phyloP scores from a whole-genome alignment of 768 basidiomycete genomes.

The Chalciporus chontae region DNA sequence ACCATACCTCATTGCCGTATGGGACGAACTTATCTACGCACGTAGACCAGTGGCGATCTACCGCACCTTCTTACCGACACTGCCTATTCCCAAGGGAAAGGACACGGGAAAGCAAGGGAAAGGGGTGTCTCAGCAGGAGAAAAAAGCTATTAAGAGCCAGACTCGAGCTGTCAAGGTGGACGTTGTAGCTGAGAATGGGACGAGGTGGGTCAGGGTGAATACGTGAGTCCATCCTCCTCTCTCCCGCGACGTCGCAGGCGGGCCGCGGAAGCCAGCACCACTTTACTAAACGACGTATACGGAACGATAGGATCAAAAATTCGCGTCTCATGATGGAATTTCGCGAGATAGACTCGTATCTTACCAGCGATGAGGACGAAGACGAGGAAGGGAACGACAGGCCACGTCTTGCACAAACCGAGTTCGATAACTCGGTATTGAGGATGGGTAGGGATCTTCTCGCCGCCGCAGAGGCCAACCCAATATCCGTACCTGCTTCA shows the following conservation, averaged over 20 bases:
- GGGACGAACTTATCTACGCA: constrained; percentile 71
- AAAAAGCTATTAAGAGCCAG: neutral
- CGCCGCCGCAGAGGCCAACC: constrained; percentile 58
- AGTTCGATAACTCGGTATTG: constrained; percentile 72
- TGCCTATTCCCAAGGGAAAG: neutral
- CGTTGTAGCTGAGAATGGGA: constrained; percentile 71
- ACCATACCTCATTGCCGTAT: constrained; percentile 76
- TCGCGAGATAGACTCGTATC: constrained; percentile 78
- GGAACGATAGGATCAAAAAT: constrained; percentile 65
- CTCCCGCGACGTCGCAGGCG: neutral
- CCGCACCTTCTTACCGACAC: constrained; percentile 40
- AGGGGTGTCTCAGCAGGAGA: neutral
- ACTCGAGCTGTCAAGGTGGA: constrained; percentile 62
- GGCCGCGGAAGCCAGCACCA: neutral
- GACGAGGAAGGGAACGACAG: constrained; percentile 35
- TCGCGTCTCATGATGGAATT: constrained; percentile 76
- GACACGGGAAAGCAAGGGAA: neutral
- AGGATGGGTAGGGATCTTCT: constrained; percentile 67
- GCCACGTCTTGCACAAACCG: constrained; percentile 44
- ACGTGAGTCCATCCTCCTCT: constrained; percentile 54
- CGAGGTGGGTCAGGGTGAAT: constrained; percentile 80
- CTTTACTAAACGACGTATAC: constrained; percentile 1
- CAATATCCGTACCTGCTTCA: constrained; percentile 30
- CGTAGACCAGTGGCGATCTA: constrained; percentile 58
- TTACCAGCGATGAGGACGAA: constrained; percentile 46